A percentile compares a stretch with the other conserved stretches of the same genome.
These are phyloP conservation scores for Quercus cerris DNA, from an alignment of 306 rosid species.

Conservation along the genomic window DNA sequence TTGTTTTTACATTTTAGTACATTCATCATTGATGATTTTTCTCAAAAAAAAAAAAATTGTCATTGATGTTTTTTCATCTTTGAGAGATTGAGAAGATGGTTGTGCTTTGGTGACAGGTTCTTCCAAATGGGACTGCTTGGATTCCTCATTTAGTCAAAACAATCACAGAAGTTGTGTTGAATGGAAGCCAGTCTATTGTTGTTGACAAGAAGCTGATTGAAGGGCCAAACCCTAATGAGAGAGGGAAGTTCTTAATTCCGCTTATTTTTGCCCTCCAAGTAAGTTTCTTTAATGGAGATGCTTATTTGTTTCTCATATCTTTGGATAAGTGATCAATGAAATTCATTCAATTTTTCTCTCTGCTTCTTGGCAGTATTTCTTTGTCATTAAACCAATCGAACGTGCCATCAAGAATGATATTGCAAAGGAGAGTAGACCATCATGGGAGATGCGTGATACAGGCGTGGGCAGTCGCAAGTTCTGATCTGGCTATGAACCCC, in stretches of 20 bases:
- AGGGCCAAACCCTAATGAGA: conserved; percentile 89
- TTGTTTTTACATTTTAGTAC: neutral
- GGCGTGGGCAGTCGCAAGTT: conserved; percentile 23
- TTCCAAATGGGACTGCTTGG: conserved; percentile 89
- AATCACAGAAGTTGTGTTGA: conserved; percentile 62
- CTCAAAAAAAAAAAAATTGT: neutral
- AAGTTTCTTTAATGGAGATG: conserved; percentile 24
- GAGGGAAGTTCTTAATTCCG: conserved; percentile 76
- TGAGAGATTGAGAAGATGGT: neutral
- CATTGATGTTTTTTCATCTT: neutral
- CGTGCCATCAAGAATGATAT: conserved; percentile 58
- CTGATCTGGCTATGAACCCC: conserved; percentile 22
- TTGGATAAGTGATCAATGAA: neutral
- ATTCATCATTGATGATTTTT: neutral
- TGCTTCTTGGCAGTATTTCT: conserved; percentile 46
- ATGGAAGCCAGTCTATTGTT: conserved; percentile 54
- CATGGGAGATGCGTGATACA: conserved; percentile 72
- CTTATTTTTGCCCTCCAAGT: conserved; percentile 65
- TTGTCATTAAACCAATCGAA: conserved; percentile 65
- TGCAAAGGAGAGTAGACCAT: conserved; percentile 54
- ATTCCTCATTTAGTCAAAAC: conserved; percentile 75
- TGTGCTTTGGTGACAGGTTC: conserved; percentile 56
- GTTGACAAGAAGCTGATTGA: conserved; percentile 85
- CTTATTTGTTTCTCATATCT: neutral
- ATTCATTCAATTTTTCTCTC: neutral